Base-by-base conservation (phyloP, 768 basidiomycete species). In the Termitomyces sp. region DNA sequence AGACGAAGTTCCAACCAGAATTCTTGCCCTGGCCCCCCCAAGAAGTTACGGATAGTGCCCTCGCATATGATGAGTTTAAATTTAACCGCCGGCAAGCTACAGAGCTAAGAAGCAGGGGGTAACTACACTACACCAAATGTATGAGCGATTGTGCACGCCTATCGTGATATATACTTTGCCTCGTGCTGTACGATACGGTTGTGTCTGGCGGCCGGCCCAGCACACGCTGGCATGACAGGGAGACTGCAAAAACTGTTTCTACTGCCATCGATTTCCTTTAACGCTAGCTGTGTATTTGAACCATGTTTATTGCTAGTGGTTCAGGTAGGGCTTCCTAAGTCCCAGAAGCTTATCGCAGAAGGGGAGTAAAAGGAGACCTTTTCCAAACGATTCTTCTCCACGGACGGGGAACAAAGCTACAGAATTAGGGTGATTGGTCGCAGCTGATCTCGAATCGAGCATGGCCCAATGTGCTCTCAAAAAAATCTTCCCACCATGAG, bases 401-500 rank as follows among this genome's bases (percentile, higher is more conserved):
- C 23, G 26, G 33, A 38, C 50, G 37, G 50, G 50, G 38, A 53
- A 52, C 43, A 53, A 33, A 44, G 52, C 43, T 45, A 53, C 33
- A 51, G 26, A 56, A 43, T 56, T 41, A 35, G 55, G 55, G 19
- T n/a, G 38, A 45, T 40, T 37, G 14, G 41, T 45, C 35, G 33
- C 50, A 50, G 42, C 50, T 51, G 40, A 51, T 56, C 50, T 45
- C 28, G 23, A 33, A 44, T 43, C 4, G 30, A 44, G 21, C 43
- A 45, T n/a, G 41, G 33, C 8, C 9, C 42, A 53, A 33, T 19
- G 42, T 42, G 51, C 14, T 57, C 51, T 15, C 15, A 26, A 41
- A 17, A 17, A 30, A 17, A 53, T 57, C 45, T 57, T 57, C 56
- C 56, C 56, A 57, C 56, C 38, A 41, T 30, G 48, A 33, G 38